phyloP scores from a whole-genome alignment of 352 stramenopile species.

The Pythium utonaiense region DNA sequence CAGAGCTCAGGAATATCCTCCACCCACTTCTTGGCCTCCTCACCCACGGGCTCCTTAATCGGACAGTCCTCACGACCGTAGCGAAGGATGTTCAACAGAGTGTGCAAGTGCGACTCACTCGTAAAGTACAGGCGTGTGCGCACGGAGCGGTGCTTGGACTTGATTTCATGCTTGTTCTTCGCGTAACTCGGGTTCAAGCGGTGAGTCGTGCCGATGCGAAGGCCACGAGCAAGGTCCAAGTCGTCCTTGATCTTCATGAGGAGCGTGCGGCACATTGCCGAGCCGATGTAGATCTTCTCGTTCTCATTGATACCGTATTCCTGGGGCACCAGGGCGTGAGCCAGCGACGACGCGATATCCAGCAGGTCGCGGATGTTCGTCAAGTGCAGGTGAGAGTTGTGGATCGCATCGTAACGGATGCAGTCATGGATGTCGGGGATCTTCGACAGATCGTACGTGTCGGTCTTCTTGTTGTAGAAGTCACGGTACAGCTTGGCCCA shows the following conservation, averaged over 20 bases:
- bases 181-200: conserved; percentile 80
- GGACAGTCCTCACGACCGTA: conserved; percentile 68
- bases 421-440: conserved; percentile 99
- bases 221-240: conserved; percentile 71
- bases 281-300: conserved; percentile 86
- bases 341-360: conserved; percentile 92
- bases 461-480: conserved; percentile 93
- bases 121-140: conserved; percentile 99
- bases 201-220: conserved; percentile 71
- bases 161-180: conserved; percentile 77
- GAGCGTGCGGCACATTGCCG: conserved; percentile 83
- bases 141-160: conserved; percentile 94
- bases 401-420: conserved; percentile 97
- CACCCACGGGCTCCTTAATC: conserved; percentile 49
- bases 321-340: conserved; percentile 83
- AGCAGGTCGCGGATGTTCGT: conserved; percentile 93
- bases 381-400: conserved; percentile 95
- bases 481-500: conserved; percentile 95
- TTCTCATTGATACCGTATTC: conserved; percentile 88
- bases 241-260: conserved; percentile 88
- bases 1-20: conserved; percentile 95
- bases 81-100: conserved; percentile 97
- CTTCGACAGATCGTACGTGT: conserved; percentile 94
- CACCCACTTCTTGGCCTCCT: conserved; percentile 82
- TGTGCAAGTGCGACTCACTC: conserved; percentile 98